Conservation (phyloP, 73 alveolate species). For the Blepharisma japonicum region DNA sequence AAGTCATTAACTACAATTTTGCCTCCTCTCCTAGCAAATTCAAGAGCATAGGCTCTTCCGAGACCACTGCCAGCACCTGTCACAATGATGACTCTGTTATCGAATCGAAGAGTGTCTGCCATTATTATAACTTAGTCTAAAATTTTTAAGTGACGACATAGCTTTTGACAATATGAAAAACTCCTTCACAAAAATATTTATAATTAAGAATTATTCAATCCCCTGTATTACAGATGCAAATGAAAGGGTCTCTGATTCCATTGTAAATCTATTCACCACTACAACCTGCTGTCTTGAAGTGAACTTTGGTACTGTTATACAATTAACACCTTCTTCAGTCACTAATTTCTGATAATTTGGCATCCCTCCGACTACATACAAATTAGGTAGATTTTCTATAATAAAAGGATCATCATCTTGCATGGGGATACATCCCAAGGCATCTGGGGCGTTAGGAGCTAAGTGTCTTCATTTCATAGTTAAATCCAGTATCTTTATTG, state of each 20-base stretch:
- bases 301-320: not conserved
- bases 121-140: not conserved
- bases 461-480: not conserved
- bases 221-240: not conserved
- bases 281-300: not conserved
- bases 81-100: slow-evolving; percentile 59
- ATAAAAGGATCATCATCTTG: slow-evolving; percentile 1
- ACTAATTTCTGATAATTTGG: not conserved
- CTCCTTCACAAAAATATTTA: slow-evolving; percentile 11
- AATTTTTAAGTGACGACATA: not conserved
- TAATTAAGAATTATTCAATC: not conserved
- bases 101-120: slow-evolving; percentile 39
- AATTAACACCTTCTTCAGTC: not conserved
- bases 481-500: not conserved
- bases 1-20: slow-evolving; percentile 87
- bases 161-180: not conserved
- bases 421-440: not conserved
- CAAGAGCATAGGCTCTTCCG: slow-evolving; percentile 80
- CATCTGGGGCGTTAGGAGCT: slow-evolving; percentile 8
- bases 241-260: not conserved
- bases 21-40: slow-evolving; percentile 79
- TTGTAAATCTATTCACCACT: not conserved
- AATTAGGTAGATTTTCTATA: not conserved
- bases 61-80: slow-evolving; percentile 90
- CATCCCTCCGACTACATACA: slow-evolving; percentile 4